phyloP scores from a whole-genome alignment of 148 eudicot species.

The Heliamphora exappendiculata region DNA sequence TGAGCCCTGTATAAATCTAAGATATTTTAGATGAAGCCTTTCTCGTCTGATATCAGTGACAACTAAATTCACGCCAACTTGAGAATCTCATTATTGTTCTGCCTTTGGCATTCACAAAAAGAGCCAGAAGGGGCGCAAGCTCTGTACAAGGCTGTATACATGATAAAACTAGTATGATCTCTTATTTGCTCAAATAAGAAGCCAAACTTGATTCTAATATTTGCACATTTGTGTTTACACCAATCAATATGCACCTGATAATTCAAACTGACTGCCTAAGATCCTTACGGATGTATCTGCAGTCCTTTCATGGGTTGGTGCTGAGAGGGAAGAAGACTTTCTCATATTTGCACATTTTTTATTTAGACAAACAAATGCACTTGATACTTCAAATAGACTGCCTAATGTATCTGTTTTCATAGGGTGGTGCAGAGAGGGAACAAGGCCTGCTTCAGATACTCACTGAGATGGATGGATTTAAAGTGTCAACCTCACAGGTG shows the following conservation, averaged over 20 bases:
- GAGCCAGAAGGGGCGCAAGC: too few relatives aligned
- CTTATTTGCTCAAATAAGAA: neutral
- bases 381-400: neutral
- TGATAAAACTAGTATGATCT: too few relatives aligned
- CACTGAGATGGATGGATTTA: slow-evolving; percentile 95
- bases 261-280: neutral
- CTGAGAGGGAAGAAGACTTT: slow-evolving; percentile 94
- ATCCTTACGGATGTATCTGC: too few relatives aligned
- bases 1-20: neutral
- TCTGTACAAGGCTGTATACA: too few relatives aligned
- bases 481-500: slow-evolving; percentile 70
- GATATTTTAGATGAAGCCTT: too few relatives aligned
- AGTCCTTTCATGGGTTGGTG: slow-evolving; percentile 70
- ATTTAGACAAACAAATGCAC: neutral
- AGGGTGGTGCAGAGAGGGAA: slow-evolving; percentile 99
- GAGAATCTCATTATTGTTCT: neutral
- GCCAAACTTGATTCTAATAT: neutral
- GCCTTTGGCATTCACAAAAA: neutral
- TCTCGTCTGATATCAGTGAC: neutral
- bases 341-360: slow-evolving; percentile 14
- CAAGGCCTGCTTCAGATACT: slow-evolving; percentile 92
- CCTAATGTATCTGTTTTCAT: slow-evolving; percentile 10
- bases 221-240: neutral
- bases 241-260: neutral
- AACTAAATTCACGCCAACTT: neutral